Base-by-base conservation (phyloP, 176 grass and related monocot genomes). In the Oryza nivara region DNA sequence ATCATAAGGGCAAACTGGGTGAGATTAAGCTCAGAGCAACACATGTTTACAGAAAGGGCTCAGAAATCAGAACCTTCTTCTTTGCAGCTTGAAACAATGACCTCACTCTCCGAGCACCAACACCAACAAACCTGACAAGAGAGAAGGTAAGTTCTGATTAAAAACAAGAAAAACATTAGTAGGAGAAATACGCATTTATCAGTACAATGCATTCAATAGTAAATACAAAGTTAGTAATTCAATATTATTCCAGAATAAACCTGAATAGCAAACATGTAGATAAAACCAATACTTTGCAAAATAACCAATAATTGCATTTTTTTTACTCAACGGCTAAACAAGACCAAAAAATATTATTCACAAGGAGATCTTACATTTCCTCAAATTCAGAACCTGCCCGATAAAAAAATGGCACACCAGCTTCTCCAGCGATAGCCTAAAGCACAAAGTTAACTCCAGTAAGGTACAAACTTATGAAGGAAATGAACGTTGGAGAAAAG, bases 311-410 rank as follows among this genome's bases (percentile, higher is more conserved):
- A 52, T 30, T 32, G 11, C 12, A 86, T 69, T 49, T 65, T 65
- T 65, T 6, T 40, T 60, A 60, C n/a, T 83, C 12, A 75, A 69
- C n/a, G 47, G 60, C 73, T 83, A 25, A 7, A 48, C 17, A 79
- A 86, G 7, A 83, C 60, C 5, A 5, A 74, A 72, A 81, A 74
- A 9, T 51, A 74, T 47, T 72, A 76, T 78, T 46, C 26, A 43
- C n/a, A 74, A 83, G 70, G 69, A 54, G 69, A 69, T 65, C 97
- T 96, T 99, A 99, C 97, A 99, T 99, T 91, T 99, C 97, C 86
- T 99, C 97, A 74, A 99, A 99, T 91, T 99, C 97, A 43, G 97
- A 99, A 88, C 97, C 97, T 86, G 97, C 97, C 86, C 92, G 88
- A 54, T 99, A 99, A 91, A 99, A 99, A 86, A 99, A 99, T 54